Evolutionary conservation across 495 filamentous ascomycete species (phyloP).

Genomic region (Geopyxis carbonaria): DNA sequence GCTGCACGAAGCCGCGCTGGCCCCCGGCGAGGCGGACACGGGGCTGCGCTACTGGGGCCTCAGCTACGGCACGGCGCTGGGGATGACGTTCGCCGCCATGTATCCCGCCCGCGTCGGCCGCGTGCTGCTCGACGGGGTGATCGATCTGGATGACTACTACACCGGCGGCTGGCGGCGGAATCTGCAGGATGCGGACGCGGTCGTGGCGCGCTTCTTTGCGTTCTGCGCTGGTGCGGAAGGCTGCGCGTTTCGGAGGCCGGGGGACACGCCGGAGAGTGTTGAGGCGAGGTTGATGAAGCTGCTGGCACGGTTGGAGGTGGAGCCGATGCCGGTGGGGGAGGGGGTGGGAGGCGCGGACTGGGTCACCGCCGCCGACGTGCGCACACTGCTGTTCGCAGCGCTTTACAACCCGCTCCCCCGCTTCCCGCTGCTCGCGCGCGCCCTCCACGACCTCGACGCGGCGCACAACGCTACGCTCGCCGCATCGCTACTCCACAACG

Average conservation of each 20-base stretch:
- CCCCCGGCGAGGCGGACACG: constrained; percentile 18
- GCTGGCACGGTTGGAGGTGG: constrained; percentile 29
- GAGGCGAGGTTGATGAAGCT: constrained; percentile 28
- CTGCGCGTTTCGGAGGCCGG: constrained; percentile 34
- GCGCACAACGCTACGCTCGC: constrained; percentile 39
- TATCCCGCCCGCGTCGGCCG: constrained; percentile 33
- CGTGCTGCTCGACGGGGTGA: constrained; percentile 32
- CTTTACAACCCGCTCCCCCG: constrained; percentile 43
- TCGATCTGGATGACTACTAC: constrained; percentile 35
- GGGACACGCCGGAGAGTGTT: constrained; percentile 29
- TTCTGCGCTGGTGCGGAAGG: constrained; percentile 31
- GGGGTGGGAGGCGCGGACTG: constrained; percentile 22
- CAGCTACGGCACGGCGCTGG: constrained; percentile 37
- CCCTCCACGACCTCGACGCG: constrained; percentile 36
- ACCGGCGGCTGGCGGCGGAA: constrained; percentile 33
- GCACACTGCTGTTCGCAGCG: constrained; percentile 30
- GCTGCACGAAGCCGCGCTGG: constrained; percentile 15
- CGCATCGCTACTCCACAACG: constrained; percentile 31
- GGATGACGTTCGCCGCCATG: constrained; percentile 35
- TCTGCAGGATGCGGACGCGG: constrained; percentile 36
- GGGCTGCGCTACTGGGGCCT: constrained; percentile 40
- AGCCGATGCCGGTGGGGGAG: constrained; percentile 35
- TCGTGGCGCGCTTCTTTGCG: constrained; percentile 36
- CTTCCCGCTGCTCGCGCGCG: constrained; percentile 39
- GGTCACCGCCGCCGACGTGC: constrained; percentile 27